Evolutionary conservation across 176 grass and related monocot species (phyloP), one percentile per base, ranked within the genome.

Genomic region (Carex littledalei): DNA sequence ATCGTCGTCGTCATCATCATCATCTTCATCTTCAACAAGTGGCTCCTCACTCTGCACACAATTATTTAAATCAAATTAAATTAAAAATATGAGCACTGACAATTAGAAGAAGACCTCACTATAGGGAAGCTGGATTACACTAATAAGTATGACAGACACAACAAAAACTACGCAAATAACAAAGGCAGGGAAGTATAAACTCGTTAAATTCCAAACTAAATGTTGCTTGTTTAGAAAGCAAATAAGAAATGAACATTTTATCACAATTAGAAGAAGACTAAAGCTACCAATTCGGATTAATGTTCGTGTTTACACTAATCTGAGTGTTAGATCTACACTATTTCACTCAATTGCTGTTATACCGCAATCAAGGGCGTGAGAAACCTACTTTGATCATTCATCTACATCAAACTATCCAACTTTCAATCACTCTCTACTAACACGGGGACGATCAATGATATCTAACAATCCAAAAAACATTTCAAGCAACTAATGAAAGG

Each of bases 11-110:
- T 93, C 86, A 0, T 92, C 89, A 0, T 92, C 91, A 0, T 92
- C 91, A 2, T 93, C 91, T 1, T 89, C 91, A 10, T 93, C 91
- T 76, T 93, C 91, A 20, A 93, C 84, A 14, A 88, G 75, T 0
- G 84, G 89, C 76, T 91, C 91, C 76, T 93, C 91, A 80, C 81
- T 79, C 89, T 93, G 53, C n/a, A 84, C 59, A 34, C 9, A 86
- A 2, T 53, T 17, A 65, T 63, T 7, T 50, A 15, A 78, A 78
- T 49, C 10, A 63, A 85, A 78, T 21, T 49, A 39, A 35, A 8
- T 21, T 20, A 45, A 16, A 6, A 69, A 50, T 16, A 79, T 80
- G 15, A 12, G 14, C 9, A 81, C 31, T 5, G 2, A 26, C 8
- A 17, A 73, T 73, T 45, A 24, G 8, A 26, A 20, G 21, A 9